Percentiles rank a stretch among this genome's conserved stretches.
These are phyloP conservation scores for Antitrichia curtipendula DNA, from an alignment of 225 moss, liverwort and hornwort genomes.

Conservation along the genomic window DNA sequence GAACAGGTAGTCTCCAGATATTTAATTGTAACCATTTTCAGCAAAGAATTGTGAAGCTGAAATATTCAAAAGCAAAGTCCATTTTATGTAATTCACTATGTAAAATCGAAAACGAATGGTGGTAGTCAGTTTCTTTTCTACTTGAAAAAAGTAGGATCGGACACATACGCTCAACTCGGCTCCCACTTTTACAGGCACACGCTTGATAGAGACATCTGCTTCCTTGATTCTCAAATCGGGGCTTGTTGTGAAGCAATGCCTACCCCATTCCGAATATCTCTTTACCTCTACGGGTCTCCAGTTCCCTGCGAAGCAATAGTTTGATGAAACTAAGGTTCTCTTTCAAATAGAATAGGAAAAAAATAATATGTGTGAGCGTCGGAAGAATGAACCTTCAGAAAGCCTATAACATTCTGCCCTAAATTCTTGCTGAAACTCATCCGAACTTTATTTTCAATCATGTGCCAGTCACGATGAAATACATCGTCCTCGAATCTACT, in stretches of 20 bases:
- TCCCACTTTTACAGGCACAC: constrained; percentile 41
- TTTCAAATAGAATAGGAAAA: background rate
- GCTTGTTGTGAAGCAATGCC: constrained; percentile 11
- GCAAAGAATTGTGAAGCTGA: background rate
- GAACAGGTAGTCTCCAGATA: background rate
- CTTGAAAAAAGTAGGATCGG: background rate
- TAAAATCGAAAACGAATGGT: background rate
- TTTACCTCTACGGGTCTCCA: background rate
- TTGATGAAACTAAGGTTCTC: background rate
- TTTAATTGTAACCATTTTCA: background rate
- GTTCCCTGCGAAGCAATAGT: background rate
- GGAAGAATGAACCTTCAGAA: background rate
- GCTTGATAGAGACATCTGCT: constrained; percentile 8
- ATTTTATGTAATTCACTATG: background rate
- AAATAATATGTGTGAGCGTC: background rate
- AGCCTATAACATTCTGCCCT: background rate
- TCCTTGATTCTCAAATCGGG: constrained; percentile 6
- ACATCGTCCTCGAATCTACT: background rate
- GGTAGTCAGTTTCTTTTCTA: background rate
- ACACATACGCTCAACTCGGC: constrained; percentile 32
- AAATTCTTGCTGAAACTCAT: background rate
- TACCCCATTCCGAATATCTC: background rate
- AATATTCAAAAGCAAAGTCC: background rate
- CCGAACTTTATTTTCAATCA: background rate
- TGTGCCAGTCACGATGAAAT: background rate